phyloP scores from a whole-genome alignment of 2,329 filamentous ascomycete species.

The Ophiostoma himal-ulmi region DNA sequence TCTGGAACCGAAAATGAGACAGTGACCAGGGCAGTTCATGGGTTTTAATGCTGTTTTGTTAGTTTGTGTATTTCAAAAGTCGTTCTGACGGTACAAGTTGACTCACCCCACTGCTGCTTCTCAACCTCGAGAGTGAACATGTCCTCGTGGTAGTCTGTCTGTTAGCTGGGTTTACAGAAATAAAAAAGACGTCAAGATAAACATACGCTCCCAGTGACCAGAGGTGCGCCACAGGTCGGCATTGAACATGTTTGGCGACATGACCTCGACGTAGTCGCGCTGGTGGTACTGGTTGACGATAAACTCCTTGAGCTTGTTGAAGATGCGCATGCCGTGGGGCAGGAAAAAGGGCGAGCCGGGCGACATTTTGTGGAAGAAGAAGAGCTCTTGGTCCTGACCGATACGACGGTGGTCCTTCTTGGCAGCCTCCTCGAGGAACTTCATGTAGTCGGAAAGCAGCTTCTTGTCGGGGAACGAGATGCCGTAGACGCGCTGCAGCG shows the following conservation, averaged over 20 bases:
- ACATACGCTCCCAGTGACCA: slow-evolving; percentile 71
- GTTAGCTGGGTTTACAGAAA: slow-evolving; percentile 15
- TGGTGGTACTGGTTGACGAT: slow-evolving; percentile 85
- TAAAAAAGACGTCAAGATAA: neutral
- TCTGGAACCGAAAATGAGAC: slow-evolving; percentile 71
- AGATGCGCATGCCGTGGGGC: slow-evolving; percentile 60
- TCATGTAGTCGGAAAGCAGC: slow-evolving; percentile 84
- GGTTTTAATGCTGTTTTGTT: slow-evolving; percentile 45
- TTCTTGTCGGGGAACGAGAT: slow-evolving; percentile 96
- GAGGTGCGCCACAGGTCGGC: slow-evolving; percentile 88
- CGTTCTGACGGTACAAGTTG: neutral
- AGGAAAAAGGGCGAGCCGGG: slow-evolving; percentile 90
- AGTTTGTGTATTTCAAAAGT: neutral
- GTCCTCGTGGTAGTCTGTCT: slow-evolving; percentile 72
- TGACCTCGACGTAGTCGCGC: slow-evolving; percentile 90
- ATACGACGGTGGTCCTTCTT: slow-evolving; percentile 94
- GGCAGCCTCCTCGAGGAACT: slow-evolving; percentile 94
- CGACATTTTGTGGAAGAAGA: slow-evolving; percentile 93
- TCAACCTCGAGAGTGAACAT: slow-evolving; percentile 75
- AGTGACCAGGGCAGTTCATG: slow-evolving; percentile 91
- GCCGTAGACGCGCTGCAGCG: slow-evolving; percentile 91
- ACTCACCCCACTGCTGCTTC: slow-evolving; percentile 51
- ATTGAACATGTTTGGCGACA: slow-evolving; percentile 95
- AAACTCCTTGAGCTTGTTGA: slow-evolving; percentile 52
- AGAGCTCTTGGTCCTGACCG: slow-evolving; percentile 91